Evolutionary conservation across 2,329 filamentous ascomycete genomes (phyloP).

Genomic region (Stachybotrys chlorohalonatus): DNA sequence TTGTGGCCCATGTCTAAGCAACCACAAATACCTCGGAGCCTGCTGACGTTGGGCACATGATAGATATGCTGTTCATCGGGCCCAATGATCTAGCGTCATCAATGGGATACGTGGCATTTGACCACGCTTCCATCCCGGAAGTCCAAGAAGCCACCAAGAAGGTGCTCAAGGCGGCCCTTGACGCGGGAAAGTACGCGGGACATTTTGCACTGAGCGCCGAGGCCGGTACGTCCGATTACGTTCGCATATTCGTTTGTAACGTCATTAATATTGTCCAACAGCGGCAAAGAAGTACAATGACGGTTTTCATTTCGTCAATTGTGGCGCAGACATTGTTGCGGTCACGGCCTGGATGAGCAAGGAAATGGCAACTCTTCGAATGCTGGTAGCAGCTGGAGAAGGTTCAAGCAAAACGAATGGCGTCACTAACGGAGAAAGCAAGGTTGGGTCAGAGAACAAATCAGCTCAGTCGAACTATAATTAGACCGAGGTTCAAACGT

Average conservation of each 20-base stretch:
- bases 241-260: not conserved
- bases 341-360: conserved; percentile 22
- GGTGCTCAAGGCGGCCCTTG: conserved; percentile 16
- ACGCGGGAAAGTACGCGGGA: conserved; percentile 22
- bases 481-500: not conserved
- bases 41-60: not conserved
- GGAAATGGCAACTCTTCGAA: conserved; percentile 15
- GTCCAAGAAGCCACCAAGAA: conserved; percentile 17
- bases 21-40: too few species aligned
- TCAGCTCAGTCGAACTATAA: not conserved
- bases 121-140: conserved; percentile 18
- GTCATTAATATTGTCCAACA: not conserved
- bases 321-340: conserved; percentile 26
- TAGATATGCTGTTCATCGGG: conserved; percentile 30
- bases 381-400: not conserved
- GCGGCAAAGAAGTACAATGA: conserved; percentile 15
- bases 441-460: not conserved
- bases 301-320: conserved; percentile 27
- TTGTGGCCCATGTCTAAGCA: not conserved
- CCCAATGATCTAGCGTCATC: conserved; percentile 27
- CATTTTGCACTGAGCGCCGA: conserved; percentile 22
- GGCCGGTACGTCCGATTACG: not conserved
- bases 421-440: not conserved
- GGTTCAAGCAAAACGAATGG: not conserved
- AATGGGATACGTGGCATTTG: conserved; percentile 20